Conservation (phyloP, 2,329 filamentous ascomycete genomes). For the Penicillium thymicola region DNA sequence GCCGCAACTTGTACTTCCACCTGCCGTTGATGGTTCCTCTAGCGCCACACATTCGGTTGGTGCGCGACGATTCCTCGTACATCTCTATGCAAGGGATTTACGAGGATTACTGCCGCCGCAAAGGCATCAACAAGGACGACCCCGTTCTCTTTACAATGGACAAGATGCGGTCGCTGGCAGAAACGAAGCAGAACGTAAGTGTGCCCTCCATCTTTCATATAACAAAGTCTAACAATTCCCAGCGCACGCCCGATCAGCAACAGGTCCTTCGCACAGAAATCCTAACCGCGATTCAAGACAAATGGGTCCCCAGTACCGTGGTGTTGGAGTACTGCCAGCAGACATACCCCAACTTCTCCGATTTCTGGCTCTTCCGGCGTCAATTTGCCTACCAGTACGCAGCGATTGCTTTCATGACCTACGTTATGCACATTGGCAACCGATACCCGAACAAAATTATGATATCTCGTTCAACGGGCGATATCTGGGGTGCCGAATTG, state of each 20-base stretch:
- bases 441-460: slow-evolving; percentile 94
- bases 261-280: slow-evolving; percentile 79
- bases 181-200: slow-evolving; percentile 59
- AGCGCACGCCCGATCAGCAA: slow-evolving; percentile 61
- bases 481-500: slow-evolving; percentile 94
- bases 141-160: slow-evolving; percentile 94
- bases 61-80: slow-evolving; percentile 92
- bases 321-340: slow-evolving; percentile 85
- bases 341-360: slow-evolving; percentile 81
- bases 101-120: slow-evolving; percentile 89
- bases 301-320: slow-evolving; percentile 80
- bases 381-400: slow-evolving; percentile 97
- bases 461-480: slow-evolving; percentile 81
- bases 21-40: slow-evolving; percentile 93
- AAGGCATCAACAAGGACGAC: slow-evolving; percentile 88
- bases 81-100: slow-evolving; percentile 93
- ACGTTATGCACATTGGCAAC: slow-evolving; percentile 94
- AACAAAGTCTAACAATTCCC: slow-evolving; percentile 28
- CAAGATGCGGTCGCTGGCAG: slow-evolving; percentile 74
- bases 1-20: slow-evolving; percentile 92
- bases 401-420: slow-evolving; percentile 95
- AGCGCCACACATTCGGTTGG: slow-evolving; percentile 88
- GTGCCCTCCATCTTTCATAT: background rate
- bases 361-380: slow-evolving; percentile 98
- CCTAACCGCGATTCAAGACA: slow-evolving; percentile 90